phyloP scores from a whole-genome alignment of 2,329 filamentous ascomycete species.

The Aureobasidium sp. region DNA sequence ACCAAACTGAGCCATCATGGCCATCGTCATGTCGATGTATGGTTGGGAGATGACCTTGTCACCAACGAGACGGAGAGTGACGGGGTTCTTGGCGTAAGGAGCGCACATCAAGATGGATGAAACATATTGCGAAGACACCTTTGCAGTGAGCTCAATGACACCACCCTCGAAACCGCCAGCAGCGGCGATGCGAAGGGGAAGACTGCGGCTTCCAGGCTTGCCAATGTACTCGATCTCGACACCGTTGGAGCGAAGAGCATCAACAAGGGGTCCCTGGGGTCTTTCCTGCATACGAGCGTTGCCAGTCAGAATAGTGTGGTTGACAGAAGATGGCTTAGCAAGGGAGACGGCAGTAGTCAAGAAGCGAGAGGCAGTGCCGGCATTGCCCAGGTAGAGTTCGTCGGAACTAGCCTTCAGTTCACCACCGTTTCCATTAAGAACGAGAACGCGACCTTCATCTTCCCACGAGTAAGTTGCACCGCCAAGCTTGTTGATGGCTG shows the following conservation, averaged over 20 bases:
- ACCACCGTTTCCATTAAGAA: conserved; percentile 90
- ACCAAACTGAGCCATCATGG: conserved; percentile 94
- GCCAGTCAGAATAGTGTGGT: conserved; percentile 75
- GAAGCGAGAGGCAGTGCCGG: conserved; percentile 91
- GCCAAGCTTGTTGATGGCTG: conserved; percentile 74
- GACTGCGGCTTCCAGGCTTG: conserved; percentile 69
- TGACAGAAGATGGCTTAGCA: conserved; percentile 54
- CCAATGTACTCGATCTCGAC: conserved; percentile 82
- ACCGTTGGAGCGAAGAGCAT: conserved; percentile 79
- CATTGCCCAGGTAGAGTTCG: conserved; percentile 88
- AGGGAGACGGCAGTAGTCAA: conserved; percentile 85
- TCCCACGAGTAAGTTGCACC: conserved; percentile 91
- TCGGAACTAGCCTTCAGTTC: conserved; percentile 65
- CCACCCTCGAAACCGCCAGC: conserved; percentile 78
- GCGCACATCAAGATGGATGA: conserved; percentile 95
- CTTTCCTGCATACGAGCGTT: conserved; percentile 95
- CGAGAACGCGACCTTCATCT: conserved; percentile 78
- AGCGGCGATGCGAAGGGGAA: conserved; percentile 76
- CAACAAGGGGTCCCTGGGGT: conserved; percentile 86
- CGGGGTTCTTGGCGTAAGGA: conserved; percentile 88
- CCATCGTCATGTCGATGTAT: conserved; percentile 98
- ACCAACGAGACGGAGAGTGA: conserved; percentile 84
- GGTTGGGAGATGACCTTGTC: conserved; percentile 94
- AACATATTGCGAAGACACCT: conserved; percentile 97
- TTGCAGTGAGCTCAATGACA: conserved; percentile 83